Evolutionary conservation across 495 filamentous ascomycete species (phyloP).

Genomic region (Aspergillus homomorphus): DNA sequence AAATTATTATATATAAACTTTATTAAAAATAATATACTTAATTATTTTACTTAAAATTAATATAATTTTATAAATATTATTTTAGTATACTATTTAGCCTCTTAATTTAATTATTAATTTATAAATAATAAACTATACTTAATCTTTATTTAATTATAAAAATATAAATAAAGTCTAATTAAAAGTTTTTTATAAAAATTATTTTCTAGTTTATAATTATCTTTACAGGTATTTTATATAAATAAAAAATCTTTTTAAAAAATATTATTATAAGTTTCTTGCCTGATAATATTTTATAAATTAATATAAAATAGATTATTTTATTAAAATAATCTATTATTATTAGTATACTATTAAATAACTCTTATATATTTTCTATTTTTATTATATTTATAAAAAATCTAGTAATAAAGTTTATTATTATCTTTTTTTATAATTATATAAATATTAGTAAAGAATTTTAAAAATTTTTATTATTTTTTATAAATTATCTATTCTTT

Average conservation of each 20-base stretch:
- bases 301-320: not conserved
- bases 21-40: slow-evolving; percentile 3
- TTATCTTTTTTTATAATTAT: no score
- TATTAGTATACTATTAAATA: not conserved
- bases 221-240: not conserved
- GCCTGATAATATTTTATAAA: not conserved
- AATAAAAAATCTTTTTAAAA: not conserved
- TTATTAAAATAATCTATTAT: not conserved
- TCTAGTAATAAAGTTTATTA: no score
- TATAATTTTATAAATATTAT: slow-evolving; percentile 9
- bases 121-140: slow-evolving; percentile 8
- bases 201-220: not conserved
- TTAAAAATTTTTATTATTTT: not conserved
- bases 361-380: not conserved
- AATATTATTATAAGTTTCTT: not conserved
- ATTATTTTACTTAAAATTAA: slow-evolving; percentile 10
- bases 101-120: slow-evolving; percentile 9
- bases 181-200: not conserved
- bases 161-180: slow-evolving; percentile 8
- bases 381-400: not conserved
- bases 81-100: slow-evolving; percentile 6
- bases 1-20: slow-evolving; percentile 15
- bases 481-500: not conserved
- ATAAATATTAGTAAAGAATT: not conserved
- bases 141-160: slow-evolving; percentile 4